A percentile compares a stretch with the other conserved stretches of the same genome.
Evolutionary conservation across 2,329 filamentous ascomycete species (phyloP).

Genomic region (Calcarisporium arbuscula): DNA sequence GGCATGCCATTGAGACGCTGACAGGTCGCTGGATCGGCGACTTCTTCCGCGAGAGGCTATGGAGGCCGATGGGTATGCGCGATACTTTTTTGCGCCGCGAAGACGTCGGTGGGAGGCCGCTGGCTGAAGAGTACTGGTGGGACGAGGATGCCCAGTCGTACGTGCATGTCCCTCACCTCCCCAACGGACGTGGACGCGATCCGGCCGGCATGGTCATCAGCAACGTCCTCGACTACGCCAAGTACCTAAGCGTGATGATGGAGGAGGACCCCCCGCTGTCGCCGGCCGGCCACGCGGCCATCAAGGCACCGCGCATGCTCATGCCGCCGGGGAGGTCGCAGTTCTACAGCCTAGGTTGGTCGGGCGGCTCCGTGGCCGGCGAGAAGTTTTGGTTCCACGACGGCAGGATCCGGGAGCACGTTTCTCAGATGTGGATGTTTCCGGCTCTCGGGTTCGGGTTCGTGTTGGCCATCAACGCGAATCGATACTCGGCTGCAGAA

Average conservation of each 20-base stretch:
- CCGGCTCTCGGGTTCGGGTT: no score
- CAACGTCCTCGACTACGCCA: slow-evolving; percentile 31
- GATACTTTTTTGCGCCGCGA: slow-evolving; percentile 25
- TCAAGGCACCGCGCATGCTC: slow-evolving; percentile 19
- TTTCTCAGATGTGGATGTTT: no score
- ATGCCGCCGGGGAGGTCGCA: slow-evolving; percentile 6
- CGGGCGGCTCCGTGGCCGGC: no score
- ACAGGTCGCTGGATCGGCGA: slow-evolving; percentile 25
- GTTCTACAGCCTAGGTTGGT: slow-evolving; percentile 21
- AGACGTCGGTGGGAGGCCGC: slow-evolving; percentile 13
- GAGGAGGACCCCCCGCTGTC: slow-evolving; percentile 20
- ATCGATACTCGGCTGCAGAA: no score
- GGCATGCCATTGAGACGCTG: slow-evolving; percentile 33
- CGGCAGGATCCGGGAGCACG: no score
- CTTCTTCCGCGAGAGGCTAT: slow-evolving; percentile 32
- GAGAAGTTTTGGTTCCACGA: no score
- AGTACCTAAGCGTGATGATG: slow-evolving; percentile 26
- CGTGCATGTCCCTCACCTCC: no score
- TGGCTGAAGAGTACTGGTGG: slow-evolving; percentile 35
- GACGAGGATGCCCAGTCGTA: slow-evolving; percentile 21
- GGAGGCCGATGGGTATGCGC: slow-evolving; percentile 36
- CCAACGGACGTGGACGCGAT: no score
- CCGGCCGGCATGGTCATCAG: slow-evolving; percentile 35
- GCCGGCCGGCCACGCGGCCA: slow-evolving; percentile 14
- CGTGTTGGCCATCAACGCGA: no score